Evolutionary conservation across 1,284 basidiomycete genomes (phyloP).

Genomic region (Limonomyces culmigenus): DNA sequence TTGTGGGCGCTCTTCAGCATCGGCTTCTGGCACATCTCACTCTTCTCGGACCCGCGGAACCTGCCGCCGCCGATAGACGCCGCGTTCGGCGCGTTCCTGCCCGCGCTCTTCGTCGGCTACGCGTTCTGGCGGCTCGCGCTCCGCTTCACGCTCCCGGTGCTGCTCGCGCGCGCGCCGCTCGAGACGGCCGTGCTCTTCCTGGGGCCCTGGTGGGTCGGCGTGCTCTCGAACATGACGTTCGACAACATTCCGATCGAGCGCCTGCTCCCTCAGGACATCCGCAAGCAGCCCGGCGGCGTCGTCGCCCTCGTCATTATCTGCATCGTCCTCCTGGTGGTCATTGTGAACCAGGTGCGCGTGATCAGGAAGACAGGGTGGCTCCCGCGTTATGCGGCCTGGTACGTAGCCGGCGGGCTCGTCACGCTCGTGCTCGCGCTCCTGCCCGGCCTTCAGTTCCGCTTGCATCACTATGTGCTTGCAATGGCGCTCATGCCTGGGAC

Average conservation of each 20-base stretch:
- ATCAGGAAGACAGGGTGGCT: constrained; percentile 75
- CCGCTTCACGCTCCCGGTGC: constrained; percentile 61
- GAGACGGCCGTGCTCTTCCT: constrained; percentile 66
- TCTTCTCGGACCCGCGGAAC: constrained; percentile 63
- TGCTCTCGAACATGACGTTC: constrained; percentile 46
- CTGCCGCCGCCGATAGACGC: constrained; percentile 52
- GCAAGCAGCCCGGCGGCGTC: constrained; percentile 52
- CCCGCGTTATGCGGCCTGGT: constrained; percentile 58
- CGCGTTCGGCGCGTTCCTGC: constrained; percentile 66
- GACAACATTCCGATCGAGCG: constrained; percentile 61
- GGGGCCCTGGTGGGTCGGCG: constrained; percentile 68
- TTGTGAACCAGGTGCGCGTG: constrained; percentile 66
- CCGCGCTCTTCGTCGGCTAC: constrained; percentile 64
- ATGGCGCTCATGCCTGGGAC: constrained; percentile 65
- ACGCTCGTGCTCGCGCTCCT: constrained; percentile 51
- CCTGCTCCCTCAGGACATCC: constrained; percentile 55
- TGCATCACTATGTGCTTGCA: constrained; percentile 67
- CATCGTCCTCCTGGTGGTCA: constrained; percentile 39
- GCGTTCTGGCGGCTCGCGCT: constrained; percentile 66
- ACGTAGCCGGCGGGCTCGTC: constrained; percentile 48
- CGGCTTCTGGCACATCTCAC: constrained; percentile 74
- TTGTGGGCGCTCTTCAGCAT: constrained; percentile 73
- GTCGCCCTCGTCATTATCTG: constrained; percentile 57
- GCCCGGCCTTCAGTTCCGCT: constrained; percentile 46
- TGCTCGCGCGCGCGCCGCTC: constrained; percentile 40